Evolutionary conservation across 352 stramenopile genomes (phyloP), one percentile per base, ranked within the genome.

Genomic region (Ophiocytium majus): DNA sequence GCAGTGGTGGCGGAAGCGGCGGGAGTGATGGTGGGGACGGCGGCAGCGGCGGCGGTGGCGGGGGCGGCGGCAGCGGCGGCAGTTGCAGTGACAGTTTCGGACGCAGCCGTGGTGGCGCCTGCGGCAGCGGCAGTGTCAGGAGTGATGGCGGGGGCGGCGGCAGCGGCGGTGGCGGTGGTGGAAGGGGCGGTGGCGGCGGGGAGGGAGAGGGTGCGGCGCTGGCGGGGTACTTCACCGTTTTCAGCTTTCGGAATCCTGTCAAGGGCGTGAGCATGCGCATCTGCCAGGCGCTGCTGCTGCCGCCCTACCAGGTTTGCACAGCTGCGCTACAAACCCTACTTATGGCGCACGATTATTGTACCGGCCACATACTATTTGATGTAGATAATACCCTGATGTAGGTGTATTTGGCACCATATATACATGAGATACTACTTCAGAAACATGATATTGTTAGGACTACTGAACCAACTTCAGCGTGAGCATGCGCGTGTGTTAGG

Each of bases 151-250:
- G 43, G 5, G 5, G 43, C 43, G 43, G 14, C 5, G 43, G 43
- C 43, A 14, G 43, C 43, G 43, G 43, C 5, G 43, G 43, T 57
- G 43, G 43, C 5, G 43, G 43, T 57, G 43, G 43, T 14, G 43
- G 43, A 5, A 57, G 43, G 5, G 14, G 43, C 43, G 14, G 14
- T 14, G 14, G 43, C 43, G 43, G 14, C 43, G 17, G 35, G 10
- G 43, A 81, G 10, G 19, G 31, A 0, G 34, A 64, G 17, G 49
- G 35, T 14, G 71, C 63, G 33, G 79, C 84, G 28, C 74, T 89
- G n/a, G 85, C 76, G 43, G 85, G 85, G 49, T 89, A 89, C 50
- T 87, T 89, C 50, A 89, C 85, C 23, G 33, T 86, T 23, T 89
- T 89, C 82, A 81, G 75, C 32, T 89, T 89, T 63, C 80, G 82